Percentiles rank a stretch among this genome's conserved stretches.
Evolutionary conservation across 371 early-diverging fungal species (phyloP).

Genomic region (Mortierella sp.): DNA sequence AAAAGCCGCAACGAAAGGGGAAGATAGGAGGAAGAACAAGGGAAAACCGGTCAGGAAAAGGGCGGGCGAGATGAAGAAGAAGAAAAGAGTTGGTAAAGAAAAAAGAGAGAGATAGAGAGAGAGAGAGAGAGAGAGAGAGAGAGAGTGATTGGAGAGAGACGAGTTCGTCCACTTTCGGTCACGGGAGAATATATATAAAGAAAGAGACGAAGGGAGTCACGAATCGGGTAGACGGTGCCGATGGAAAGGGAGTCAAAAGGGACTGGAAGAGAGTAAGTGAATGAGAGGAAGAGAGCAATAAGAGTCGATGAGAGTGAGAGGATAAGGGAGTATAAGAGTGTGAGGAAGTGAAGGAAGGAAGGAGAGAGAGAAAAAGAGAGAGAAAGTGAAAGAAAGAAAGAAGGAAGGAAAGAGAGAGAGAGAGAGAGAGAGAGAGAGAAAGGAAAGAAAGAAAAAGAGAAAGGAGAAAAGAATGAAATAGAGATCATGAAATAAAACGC

Average conservation of each 20-base stretch:
- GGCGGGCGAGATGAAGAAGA: neutral
- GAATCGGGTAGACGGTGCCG: too few species aligned
- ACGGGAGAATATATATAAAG: neutral
- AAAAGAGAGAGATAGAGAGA: too few species aligned
- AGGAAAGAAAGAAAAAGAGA: too few species aligned
- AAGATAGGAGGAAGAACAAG: neutral
- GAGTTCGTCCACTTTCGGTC: too few species aligned
- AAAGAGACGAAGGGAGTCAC: too few species aligned
- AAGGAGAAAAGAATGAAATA: neutral
- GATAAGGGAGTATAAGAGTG: too few species aligned
- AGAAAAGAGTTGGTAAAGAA: neutral
- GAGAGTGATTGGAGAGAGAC: neutral
- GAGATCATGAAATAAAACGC: neutral
- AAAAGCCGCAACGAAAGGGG: neutral
- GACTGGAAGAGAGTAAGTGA: constrained; percentile 5
- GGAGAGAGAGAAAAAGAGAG: neutral
- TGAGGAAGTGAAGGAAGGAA: too few species aligned
- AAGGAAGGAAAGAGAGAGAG: too few species aligned
- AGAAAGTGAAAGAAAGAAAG: too few species aligned
- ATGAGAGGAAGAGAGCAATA: neutral
- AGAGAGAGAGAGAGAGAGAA: too few species aligned
- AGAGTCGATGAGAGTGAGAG: too few species aligned
- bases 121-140: neutral
- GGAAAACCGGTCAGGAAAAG: neutral
- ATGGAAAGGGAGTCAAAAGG: neutral